Conservation (phyloP, 306 rosid genomes). For the Begonia peltatifolia region DNA sequence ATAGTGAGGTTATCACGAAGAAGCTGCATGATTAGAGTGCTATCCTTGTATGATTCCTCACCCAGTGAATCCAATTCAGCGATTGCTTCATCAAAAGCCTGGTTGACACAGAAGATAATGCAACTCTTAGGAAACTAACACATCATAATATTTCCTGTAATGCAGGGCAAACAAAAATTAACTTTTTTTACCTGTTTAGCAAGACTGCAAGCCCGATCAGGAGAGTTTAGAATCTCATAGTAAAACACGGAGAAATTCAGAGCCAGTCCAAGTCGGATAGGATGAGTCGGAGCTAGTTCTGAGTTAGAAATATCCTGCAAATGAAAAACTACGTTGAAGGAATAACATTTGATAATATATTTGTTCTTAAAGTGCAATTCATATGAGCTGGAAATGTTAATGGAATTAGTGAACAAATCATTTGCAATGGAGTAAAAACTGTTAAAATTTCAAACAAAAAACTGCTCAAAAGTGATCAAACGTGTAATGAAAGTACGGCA, state of each 20-base stretch:
- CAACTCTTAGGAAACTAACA: too few species aligned
- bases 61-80: constrained; percentile 98
- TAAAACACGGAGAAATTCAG: constrained; percentile 91
- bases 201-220: constrained; percentile 96
- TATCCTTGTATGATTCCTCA: constrained; percentile 97
- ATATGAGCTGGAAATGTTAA: too few species aligned
- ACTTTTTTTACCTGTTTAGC: constrained; percentile 76
- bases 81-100: constrained; percentile 98
- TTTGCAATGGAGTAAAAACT: too few species aligned
- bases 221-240: constrained; percentile 94
- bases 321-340: not conserved
- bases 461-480: too few species aligned
- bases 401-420: too few species aligned
- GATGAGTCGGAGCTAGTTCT: constrained; percentile 90
- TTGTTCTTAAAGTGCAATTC: too few species aligned
- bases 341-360: too few species aligned
- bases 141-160: not conserved
- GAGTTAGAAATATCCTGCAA: constrained; percentile 81
- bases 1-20: constrained; percentile 98
- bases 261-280: constrained; percentile 95
- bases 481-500: too few species aligned
- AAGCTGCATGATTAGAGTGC: constrained; percentile 99
- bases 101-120: not conserved
- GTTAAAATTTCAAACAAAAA: too few species aligned
- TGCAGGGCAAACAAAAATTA: not conserved